Conservation (phyloP, 108 stramenopile genomes). For the Conticribra guillardii region DNA sequence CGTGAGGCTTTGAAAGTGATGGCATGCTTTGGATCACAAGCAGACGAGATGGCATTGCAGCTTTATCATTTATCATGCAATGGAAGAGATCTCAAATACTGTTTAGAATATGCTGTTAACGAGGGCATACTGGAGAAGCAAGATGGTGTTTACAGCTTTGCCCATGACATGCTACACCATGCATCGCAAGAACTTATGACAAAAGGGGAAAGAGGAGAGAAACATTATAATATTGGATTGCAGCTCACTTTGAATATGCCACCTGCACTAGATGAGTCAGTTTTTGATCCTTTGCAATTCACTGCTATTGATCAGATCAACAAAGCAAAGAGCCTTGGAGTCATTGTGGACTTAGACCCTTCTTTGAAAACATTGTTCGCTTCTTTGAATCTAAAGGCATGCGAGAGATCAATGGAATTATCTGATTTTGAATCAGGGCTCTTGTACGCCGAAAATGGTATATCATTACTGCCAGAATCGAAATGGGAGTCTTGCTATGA, state of each 20-base stretch:
- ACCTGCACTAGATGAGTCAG: not conserved
- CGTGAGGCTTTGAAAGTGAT: conserved; percentile 8
- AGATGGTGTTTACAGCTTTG: conserved; percentile 9
- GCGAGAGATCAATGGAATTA: not conserved
- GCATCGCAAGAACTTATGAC: too few relatives aligned
- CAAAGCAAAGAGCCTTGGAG: not conserved
- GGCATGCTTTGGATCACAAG: conserved; percentile 18
- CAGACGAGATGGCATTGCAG: conserved; percentile 5
- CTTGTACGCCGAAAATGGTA: not conserved
- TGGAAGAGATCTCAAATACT: not conserved
- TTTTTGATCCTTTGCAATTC: not conserved
- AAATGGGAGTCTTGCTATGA: not conserved
- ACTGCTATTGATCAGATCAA: not conserved
- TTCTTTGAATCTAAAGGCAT: not conserved
- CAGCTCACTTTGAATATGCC: not conserved
- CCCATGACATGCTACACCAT: conserved; percentile 18
- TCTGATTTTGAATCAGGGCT: not conserved
- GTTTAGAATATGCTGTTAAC: conserved; percentile 7
- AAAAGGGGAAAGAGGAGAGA: too few relatives aligned
- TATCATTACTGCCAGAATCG: not conserved
- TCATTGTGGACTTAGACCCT: not conserved
- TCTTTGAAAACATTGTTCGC: not conserved
- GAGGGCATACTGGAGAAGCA: conserved; percentile 15
- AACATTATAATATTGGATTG: not conserved
- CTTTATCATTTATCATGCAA: not conserved